Evolutionary conservation across 495 filamentous ascomycete genomes (phyloP), one percentile per base, ranked within the genome.

Genomic region (Evansstolkia leycettana): DNA sequence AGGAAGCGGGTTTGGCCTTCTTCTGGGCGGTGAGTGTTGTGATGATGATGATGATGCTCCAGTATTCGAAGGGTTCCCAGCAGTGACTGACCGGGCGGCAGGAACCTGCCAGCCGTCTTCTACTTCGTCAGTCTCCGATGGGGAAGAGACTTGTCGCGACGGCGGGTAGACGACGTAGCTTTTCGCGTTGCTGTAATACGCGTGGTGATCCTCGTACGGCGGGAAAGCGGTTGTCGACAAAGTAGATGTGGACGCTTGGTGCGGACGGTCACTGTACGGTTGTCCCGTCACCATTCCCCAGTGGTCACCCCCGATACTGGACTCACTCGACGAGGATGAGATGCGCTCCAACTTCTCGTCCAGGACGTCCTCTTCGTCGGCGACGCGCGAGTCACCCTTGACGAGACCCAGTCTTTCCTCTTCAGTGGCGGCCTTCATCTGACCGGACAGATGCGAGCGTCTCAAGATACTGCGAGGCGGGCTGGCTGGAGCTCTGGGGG

Each of bases 391-490:
- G 33, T 88, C 83, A 10, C 84, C 86, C 47, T 78, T 77, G 4
- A 95, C 89, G 1, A 98, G 71, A 0, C 90, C 90, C 13, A 94
- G 51, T 23, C 73, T 67, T 47, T 98, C 90, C 55, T 98, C 90
- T 47, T 95, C 90, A 0, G 88, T 94, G 5, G 73, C 72, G 31
- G 58, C 58, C 41, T 69, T 71, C 14, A 43, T 45, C 15, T 33
- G 43, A 27, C 31, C 46, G 36, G 49, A 56, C 41, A 46, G 54
- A 25, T 68, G 66, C 35, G 62, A 50, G 55, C 70, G 40, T 55
- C 73, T 42, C 50, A 72, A 13, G 52, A 70, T 45, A 19, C 54
- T 46, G 17, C 48, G 55, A 3, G 44, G 39, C 9, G 58, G 46
- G 36, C 44, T 47, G n/a, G 31, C 37, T 36, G 40, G 45, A 55